phyloP scores from a whole-genome alignment of 495 filamentous ascomycete genomes.

The Penicillium arizonense region DNA sequence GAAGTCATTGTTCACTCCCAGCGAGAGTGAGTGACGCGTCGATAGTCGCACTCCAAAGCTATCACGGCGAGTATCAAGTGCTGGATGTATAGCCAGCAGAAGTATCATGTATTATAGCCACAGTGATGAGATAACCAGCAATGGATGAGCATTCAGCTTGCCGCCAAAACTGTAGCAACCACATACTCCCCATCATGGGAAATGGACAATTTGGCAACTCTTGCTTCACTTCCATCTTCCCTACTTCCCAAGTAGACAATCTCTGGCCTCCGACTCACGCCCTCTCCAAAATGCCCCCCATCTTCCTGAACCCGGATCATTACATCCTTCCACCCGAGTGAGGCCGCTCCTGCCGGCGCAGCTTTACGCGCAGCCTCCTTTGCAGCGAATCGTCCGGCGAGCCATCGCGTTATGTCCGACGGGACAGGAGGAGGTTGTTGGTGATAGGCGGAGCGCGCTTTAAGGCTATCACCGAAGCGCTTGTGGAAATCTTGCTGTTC shows the following conservation, averaged over 20 bases:
- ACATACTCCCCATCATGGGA: slow-evolving; percentile 63
- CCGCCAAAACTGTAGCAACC: slow-evolving; percentile 50
- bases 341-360: slow-evolving; percentile 38
- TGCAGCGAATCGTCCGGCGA: slow-evolving; percentile 48
- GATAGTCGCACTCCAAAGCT: too few species aligned
- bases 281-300: slow-evolving; percentile 6
- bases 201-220: slow-evolving; percentile 46
- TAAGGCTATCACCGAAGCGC: slow-evolving; percentile 31
- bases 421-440: slow-evolving; percentile 19
- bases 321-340: slow-evolving; percentile 41
- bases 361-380: slow-evolving; percentile 51
- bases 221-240: slow-evolving; percentile 20
- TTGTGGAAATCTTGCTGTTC: slow-evolving; percentile 42
- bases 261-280: slow-evolving; percentile 34
- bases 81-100: too few species aligned
- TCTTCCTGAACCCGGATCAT: slow-evolving; percentile 33
- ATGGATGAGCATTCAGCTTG: slow-evolving; percentile 23
- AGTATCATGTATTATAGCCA: too few species aligned
- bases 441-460: not conserved
- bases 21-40: too few species aligned
- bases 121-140: too few species aligned
- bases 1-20: too few species aligned
- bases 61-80: too few species aligned
- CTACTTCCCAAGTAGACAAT: slow-evolving; percentile 36
- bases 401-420: slow-evolving; percentile 45